phyloP scores from a whole-genome alignment of 2,329 filamentous ascomycete species.

The Epichloe amarillans region DNA sequence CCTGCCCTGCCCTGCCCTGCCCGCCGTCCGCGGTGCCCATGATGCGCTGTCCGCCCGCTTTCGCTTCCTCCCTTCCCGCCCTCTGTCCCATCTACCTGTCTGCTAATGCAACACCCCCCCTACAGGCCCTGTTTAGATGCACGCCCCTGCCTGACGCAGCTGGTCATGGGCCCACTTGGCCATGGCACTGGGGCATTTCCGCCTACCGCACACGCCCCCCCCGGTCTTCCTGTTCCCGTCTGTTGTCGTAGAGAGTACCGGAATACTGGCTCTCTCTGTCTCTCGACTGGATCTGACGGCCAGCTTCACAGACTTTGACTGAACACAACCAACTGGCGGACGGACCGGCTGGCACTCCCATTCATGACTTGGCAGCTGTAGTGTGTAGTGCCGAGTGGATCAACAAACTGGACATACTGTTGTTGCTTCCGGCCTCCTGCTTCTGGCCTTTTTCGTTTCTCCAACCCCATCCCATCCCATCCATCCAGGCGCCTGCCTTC shows the following conservation, averaged over 20 bases:
- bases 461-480: too few relatives aligned
- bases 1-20: not conserved
- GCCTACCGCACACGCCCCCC: not conserved
- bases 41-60: slow-evolving; percentile 1
- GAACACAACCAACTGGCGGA: not conserved
- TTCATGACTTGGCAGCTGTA: not conserved
- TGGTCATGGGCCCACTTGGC: not conserved
- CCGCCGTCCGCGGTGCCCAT: not conserved
- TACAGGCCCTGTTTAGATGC: not conserved
- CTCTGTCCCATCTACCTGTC: slow-evolving; percentile 6
- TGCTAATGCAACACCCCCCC: not conserved
- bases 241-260: not conserved
- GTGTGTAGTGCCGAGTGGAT: not conserved
- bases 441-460: not conserved
- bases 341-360: not conserved
- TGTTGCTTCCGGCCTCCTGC: not conserved
- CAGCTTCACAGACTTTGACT: not conserved
- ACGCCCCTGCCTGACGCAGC: not conserved
- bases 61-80: slow-evolving; percentile 4
- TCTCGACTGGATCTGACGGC: not conserved
- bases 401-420: too few relatives aligned
- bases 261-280: not conserved
- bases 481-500: not conserved
- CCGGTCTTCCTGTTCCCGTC: not conserved
- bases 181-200: too few relatives aligned